Evolutionary conservation across 495 filamentous ascomycete genomes (phyloP).

Genomic region (Annulohypoxylon maeteangense): DNA sequence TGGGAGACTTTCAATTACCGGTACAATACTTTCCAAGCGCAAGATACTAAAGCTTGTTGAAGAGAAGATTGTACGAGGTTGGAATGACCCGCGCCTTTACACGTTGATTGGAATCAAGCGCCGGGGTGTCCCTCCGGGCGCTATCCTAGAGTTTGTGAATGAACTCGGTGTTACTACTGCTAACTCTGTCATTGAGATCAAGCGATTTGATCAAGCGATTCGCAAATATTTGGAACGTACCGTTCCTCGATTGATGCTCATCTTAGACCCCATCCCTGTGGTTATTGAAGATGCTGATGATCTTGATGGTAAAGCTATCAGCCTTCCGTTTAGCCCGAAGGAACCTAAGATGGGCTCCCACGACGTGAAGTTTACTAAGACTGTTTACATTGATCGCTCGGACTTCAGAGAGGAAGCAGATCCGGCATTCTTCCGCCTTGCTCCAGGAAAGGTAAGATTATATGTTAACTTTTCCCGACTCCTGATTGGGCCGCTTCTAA

Average conservation of each 20-base stretch:
- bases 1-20: slow-evolving; percentile 81
- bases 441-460: slow-evolving; percentile 74
- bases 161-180: slow-evolving; percentile 88
- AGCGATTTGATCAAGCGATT: slow-evolving; percentile 80
- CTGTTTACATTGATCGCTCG: slow-evolving; percentile 88
- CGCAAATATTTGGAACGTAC: slow-evolving; percentile 83
- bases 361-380: slow-evolving; percentile 75
- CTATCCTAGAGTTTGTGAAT: slow-evolving; percentile 86
- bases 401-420: slow-evolving; percentile 86
- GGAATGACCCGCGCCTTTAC: slow-evolving; percentile 91
- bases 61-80: slow-evolving; percentile 76
- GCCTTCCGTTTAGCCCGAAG: slow-evolving; percentile 79
- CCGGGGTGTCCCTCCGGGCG: slow-evolving; percentile 85
- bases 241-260: slow-evolving; percentile 86
- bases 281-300: slow-evolving; percentile 80
- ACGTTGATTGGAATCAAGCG: slow-evolving; percentile 87
- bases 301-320: slow-evolving; percentile 65
- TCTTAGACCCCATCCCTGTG: slow-evolving; percentile 83
- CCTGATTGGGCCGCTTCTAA: neutral
- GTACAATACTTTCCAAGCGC: slow-evolving; percentile 85
- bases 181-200: slow-evolving; percentile 75
- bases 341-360: slow-evolving; percentile 69
- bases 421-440: slow-evolving; percentile 77
- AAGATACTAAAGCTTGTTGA: slow-evolving; percentile 81
- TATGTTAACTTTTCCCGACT: neutral